Conservation (phyloP, 306 rosid species). For the Cucurbita ficifolia region DNA sequence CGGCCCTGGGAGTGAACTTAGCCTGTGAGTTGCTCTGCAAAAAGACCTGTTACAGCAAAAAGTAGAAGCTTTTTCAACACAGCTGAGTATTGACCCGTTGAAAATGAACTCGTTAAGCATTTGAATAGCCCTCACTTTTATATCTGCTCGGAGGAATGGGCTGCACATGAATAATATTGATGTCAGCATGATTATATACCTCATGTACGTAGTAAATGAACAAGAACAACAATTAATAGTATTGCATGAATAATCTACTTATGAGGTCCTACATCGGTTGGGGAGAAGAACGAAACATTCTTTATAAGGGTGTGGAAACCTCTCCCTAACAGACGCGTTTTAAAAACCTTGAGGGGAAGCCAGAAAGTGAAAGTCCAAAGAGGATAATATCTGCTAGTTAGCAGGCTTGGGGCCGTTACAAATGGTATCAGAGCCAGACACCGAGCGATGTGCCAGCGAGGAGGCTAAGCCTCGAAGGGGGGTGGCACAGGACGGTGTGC, state of each 20-base stretch:
- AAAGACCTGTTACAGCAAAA: constrained; percentile 53
- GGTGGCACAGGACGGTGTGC: too few species aligned
- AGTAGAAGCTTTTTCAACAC: not conserved
- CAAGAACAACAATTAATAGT: not conserved
- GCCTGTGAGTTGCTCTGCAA: constrained; percentile 70
- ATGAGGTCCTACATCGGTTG: too few species aligned
- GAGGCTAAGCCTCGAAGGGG: too few species aligned
- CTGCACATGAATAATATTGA: constrained; percentile 43
- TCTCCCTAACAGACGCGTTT: too few species aligned
- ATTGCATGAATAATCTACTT: not conserved
- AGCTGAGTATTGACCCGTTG: not conserved
- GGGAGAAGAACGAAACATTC: too few species aligned
- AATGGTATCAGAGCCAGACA: too few species aligned
- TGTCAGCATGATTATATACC: constrained; percentile 18
- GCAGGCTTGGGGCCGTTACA: too few species aligned
- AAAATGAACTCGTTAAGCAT: constrained; percentile 13
- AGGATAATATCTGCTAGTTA: too few species aligned
- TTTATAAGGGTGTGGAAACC: too few species aligned
- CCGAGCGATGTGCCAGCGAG: too few species aligned
- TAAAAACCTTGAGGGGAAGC: too few species aligned
- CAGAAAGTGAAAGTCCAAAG: too few species aligned
- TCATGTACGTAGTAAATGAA: not conserved
- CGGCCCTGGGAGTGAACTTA: constrained; percentile 80
- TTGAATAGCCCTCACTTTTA: constrained; percentile 42
- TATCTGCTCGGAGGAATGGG: constrained; percentile 78